These are phyloP conservation scores for Macrophomina pseudophaseolina DNA, from an alignment of 2,329 filamentous ascomycete genomes.

Conservation along the genomic window DNA sequence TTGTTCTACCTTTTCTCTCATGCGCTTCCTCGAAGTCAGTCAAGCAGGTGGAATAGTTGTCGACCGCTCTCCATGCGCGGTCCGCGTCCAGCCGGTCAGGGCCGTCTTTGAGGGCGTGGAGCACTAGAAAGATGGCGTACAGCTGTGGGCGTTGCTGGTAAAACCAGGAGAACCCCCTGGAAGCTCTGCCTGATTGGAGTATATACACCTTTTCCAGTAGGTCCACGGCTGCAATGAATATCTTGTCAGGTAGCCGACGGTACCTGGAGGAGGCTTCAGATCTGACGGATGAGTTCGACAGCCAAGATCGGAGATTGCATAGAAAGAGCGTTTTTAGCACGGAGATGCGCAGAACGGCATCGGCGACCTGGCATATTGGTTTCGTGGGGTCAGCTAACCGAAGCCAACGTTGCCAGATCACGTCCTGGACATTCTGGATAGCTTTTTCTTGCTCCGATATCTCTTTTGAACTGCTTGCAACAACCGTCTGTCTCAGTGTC, in stretches of 20 bases:
- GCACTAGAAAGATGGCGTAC: conserved; percentile 2
- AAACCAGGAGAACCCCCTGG: conserved; percentile 4
- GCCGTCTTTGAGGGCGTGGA: background rate
- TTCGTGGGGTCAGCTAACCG: background rate
- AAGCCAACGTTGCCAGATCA: background rate
- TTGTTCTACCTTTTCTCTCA: background rate
- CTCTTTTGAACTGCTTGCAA: background rate
- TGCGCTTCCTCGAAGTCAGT: conserved; percentile 4
- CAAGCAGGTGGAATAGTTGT: background rate
- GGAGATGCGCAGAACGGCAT: background rate
- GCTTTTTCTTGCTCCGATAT: background rate
- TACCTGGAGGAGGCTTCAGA: background rate
- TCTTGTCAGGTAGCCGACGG: background rate
- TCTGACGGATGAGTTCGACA: background rate
- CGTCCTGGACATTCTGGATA: background rate
- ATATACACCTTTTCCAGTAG: background rate
- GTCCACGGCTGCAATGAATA: background rate
- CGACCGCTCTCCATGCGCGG: background rate
- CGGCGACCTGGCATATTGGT: background rate
- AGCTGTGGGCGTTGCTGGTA: conserved; percentile 11
- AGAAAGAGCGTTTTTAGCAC: conserved; percentile 5
- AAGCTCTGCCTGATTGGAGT: background rate
- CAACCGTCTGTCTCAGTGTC: background rate
- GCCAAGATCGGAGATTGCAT: background rate
- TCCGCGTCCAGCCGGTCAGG: background rate